phyloP scores from a whole-genome alignment of 78 protist genomes.

The Andalucia godoyi region DNA sequence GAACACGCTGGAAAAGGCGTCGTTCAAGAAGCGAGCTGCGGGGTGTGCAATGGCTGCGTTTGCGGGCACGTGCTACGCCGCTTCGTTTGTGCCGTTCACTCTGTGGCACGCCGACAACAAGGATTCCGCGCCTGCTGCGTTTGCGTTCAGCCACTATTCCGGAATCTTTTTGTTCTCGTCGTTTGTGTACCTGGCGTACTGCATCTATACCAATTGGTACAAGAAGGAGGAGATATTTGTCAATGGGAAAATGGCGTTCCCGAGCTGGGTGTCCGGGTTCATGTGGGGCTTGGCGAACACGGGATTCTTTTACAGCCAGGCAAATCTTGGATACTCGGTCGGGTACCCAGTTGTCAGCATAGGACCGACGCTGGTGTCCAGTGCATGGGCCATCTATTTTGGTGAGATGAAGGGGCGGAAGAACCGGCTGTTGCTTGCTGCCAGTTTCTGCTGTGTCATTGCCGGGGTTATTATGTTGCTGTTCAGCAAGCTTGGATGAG shows the following conservation, averaged over 20 bases:
- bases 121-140: background rate
- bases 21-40: too few relatives aligned
- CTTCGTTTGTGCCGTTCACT: too few relatives aligned
- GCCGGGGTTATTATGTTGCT: too few relatives aligned
- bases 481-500: too few relatives aligned
- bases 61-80: too few relatives aligned
- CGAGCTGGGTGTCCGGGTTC: slow-evolving; percentile 57
- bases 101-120: background rate
- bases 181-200: too few relatives aligned
- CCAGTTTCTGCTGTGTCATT: slow-evolving; percentile 12
- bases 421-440: slow-evolving; percentile 35
- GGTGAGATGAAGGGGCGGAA: slow-evolving; percentile 56
- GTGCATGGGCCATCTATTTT: slow-evolving; percentile 28
- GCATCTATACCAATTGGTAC: too few relatives aligned
- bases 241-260: slow-evolving; percentile 37
- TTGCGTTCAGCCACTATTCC: slow-evolving; percentile 49
- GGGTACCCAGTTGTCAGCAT: slow-evolving; percentile 57
- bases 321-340: slow-evolving; percentile 27
- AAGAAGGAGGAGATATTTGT: slow-evolving; percentile 36
- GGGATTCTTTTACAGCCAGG: slow-evolving; percentile 37
- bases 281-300: slow-evolving; percentile 56
- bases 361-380: slow-evolving; percentile 48
- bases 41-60: too few relatives aligned
- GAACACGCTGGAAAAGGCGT: too few relatives aligned
- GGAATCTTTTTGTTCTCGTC: slow-evolving; percentile 68